Conservation (phyloP, 2,329 filamentous ascomycete species). For the Aspergillus arachidicola region DNA sequence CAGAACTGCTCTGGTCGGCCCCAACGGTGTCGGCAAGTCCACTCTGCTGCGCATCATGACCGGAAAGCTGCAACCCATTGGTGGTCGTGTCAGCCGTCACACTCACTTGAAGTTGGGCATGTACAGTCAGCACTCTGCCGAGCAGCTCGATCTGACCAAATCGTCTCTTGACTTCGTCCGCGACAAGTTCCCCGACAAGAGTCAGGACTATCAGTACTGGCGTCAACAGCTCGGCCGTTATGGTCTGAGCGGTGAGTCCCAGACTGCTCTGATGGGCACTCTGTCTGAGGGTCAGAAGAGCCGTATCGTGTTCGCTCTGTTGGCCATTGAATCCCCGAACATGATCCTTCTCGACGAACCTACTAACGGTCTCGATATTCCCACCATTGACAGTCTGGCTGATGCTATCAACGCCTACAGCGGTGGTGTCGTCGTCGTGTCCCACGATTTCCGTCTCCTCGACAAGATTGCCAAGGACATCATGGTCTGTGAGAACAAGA, state of each 20-base stretch:
- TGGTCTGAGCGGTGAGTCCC: slow-evolving; percentile 86
- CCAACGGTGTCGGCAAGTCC: slow-evolving; percentile 99
- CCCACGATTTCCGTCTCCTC: slow-evolving; percentile 97
- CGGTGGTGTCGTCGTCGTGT: slow-evolving; percentile 96
- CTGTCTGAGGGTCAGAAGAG: slow-evolving; percentile 97
- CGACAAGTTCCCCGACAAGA: slow-evolving; percentile 86
- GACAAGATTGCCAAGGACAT: slow-evolving; percentile 99
- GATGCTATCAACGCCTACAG: slow-evolving; percentile 96
- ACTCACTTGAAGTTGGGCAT: slow-evolving; percentile 98
- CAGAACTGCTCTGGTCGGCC: slow-evolving; percentile 91
- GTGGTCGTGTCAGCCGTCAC: slow-evolving; percentile 82
- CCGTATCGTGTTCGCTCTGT: slow-evolving; percentile 94
- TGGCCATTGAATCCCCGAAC: slow-evolving; percentile 94
- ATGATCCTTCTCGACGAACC: slow-evolving; percentile 98
- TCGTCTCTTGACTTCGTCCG: slow-evolving; percentile 96
- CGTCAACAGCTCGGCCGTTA: slow-evolving; percentile 95
- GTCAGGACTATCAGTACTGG: slow-evolving; percentile 99
- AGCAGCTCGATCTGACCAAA: slow-evolving; percentile 98
- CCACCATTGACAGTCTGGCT: slow-evolving; percentile 94
- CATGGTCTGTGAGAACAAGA: slow-evolving; percentile 98
- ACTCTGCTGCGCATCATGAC: slow-evolving; percentile 96
- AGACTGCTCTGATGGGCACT: slow-evolving; percentile 97
- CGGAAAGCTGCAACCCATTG: slow-evolving; percentile 83
- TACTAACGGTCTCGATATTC: slow-evolving; percentile 98
- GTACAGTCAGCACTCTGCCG: slow-evolving; percentile 97